These are phyloP conservation scores for Colletotrichum plurivorum DNA, from an alignment of 2,329 filamentous ascomycete genomes.

Conservation along the genomic window DNA sequence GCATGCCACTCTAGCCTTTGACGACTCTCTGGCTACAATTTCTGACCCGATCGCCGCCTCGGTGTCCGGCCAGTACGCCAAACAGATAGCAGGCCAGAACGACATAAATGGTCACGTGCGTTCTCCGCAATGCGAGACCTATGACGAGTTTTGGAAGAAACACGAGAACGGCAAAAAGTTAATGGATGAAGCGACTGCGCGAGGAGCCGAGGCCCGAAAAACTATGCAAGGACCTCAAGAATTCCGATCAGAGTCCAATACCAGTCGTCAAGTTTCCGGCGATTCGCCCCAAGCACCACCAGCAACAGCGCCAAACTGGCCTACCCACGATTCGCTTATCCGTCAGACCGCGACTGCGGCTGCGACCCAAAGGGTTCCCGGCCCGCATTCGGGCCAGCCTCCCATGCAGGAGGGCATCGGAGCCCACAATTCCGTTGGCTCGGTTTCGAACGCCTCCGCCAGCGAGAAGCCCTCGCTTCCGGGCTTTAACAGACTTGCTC, in stretches of 20 bases:
- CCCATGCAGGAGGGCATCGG: not conserved
- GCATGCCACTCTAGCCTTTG: too few relatives aligned
- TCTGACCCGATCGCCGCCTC: not conserved
- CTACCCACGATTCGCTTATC: not conserved
- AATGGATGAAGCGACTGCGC: not conserved
- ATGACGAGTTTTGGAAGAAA: constrained; percentile 6
- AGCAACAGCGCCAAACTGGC: not conserved
- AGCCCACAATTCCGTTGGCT: not conserved
- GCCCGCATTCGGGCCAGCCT: not conserved
- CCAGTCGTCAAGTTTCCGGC: too few relatives aligned
- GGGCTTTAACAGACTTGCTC: not conserved
- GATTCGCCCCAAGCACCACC: not conserved
- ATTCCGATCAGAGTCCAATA: not conserved
- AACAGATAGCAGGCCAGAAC: not conserved
- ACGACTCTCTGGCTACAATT: too few relatives aligned
- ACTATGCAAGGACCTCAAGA: not conserved
- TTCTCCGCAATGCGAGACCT: not conserved
- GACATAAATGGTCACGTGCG: not conserved
- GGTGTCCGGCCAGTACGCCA: not conserved
- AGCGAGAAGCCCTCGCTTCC: not conserved
- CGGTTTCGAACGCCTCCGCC: not conserved
- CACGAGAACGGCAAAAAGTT: not conserved
- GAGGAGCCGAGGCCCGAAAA: not conserved
- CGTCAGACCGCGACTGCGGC: not conserved
- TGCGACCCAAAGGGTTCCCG: not conserved